These are phyloP conservation scores for Linnemannia zychae DNA, from an alignment of 192 early-diverging fungal species.

Conservation along the genomic window DNA sequence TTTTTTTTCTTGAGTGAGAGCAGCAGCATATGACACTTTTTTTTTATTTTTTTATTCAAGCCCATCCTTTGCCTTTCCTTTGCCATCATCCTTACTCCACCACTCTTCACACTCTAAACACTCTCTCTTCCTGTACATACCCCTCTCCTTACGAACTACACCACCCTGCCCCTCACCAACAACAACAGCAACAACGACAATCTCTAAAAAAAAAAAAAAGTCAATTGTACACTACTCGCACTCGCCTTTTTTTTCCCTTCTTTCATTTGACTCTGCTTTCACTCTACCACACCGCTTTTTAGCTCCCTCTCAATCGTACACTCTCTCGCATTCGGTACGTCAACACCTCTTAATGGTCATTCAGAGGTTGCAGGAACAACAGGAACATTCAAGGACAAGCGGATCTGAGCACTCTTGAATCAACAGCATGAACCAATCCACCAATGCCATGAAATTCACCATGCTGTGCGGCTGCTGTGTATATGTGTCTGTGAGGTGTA, in stretches of 20 bases:
- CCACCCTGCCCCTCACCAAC: neutral
- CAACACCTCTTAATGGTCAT: neutral
- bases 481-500: neutral
- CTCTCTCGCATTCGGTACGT: neutral
- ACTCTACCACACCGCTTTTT: neutral
- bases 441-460: neutral
- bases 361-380: neutral
- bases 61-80: neutral
- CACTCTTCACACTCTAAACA: neutral
- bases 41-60: neutral
- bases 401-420: neutral
- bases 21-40: neutral
- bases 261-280: neutral
- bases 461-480: neutral
- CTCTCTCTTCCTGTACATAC: constrained; percentile 10
- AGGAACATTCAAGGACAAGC: neutral
- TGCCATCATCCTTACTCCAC: neutral
- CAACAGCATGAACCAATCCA: neutral
- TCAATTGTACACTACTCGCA: constrained; percentile 4
- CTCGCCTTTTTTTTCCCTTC: neutral
- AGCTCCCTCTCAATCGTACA: neutral
- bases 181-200: neutral
- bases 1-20: neutral
- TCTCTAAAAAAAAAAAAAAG: neutral
- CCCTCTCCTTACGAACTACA: neutral